A percentile compares a stretch with the other conserved stretches of the same genome.
Conservation (phyloP, 768 basidiomycete genomes). For the Xerocomus spinulosus region DNA sequence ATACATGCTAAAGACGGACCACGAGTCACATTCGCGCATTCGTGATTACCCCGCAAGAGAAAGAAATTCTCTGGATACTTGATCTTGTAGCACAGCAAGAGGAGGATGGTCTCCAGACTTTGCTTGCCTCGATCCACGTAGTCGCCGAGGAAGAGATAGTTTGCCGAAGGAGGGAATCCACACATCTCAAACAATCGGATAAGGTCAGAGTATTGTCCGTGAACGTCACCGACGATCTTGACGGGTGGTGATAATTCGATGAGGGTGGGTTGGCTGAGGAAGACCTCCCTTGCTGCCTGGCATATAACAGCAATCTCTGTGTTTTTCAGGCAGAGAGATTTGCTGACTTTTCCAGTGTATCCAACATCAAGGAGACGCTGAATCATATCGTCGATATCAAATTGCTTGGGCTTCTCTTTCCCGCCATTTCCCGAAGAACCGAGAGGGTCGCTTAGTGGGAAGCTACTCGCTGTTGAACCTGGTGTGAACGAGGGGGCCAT, state of each 20-base stretch:
- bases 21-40: slow-evolving; percentile 98
- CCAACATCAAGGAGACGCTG: slow-evolving; percentile 92
- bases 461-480: slow-evolving; percentile 43
- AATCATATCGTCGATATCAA: slow-evolving; percentile 99
- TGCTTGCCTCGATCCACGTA: slow-evolving; percentile 99
- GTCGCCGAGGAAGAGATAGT: slow-evolving; percentile 98
- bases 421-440: slow-evolving; percentile 34
- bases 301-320: slow-evolving; percentile 93
- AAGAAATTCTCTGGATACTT: slow-evolving; percentile 99
- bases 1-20: slow-evolving; percentile 46
- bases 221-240: slow-evolving; percentile 99
- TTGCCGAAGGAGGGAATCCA: slow-evolving; percentile 94
- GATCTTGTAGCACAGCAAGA: slow-evolving; percentile 98
- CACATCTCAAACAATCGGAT: slow-evolving; percentile 99
- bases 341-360: slow-evolving; percentile 97
- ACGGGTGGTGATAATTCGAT: slow-evolving; percentile 97
- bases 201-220: slow-evolving; percentile 98
- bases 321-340: slow-evolving; percentile 93
- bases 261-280: slow-evolving; percentile 93
- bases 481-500: slow-evolving; percentile 46
- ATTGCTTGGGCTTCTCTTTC: slow-evolving; percentile 59
- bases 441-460: slow-evolving; percentile 31
- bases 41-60: slow-evolving; percentile 94
- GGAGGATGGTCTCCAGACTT: slow-evolving; percentile 94
- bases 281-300: slow-evolving; percentile 92